Evolutionary conservation across 176 grass and related monocot genomes (phyloP).

Genomic region (Dactylis glomerata): DNA sequence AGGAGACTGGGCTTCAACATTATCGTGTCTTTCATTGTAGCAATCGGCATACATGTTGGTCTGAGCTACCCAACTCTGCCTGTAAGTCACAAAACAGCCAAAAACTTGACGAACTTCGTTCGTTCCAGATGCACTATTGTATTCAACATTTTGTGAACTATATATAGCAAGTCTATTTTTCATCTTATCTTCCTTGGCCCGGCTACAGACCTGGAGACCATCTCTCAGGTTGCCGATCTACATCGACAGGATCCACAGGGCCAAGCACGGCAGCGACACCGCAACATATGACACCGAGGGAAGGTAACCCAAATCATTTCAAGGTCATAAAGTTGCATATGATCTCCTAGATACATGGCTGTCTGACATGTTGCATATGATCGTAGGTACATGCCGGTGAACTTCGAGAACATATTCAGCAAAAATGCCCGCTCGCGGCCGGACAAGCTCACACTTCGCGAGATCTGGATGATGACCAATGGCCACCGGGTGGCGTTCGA

Average conservation of each 20-base stretch:
- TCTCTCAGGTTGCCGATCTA: conserved; percentile 72
- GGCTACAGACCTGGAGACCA: conserved; percentile 61
- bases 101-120: neutral
- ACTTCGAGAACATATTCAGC: conserved; percentile 92
- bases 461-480: conserved; percentile 68
- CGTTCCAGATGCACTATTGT: neutral
- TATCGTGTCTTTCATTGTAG: conserved; percentile 52
- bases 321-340: neutral
- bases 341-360: neutral
- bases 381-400: conserved; percentile 63
- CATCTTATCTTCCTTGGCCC: neutral
- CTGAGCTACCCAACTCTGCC: conserved; percentile 74
- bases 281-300: conserved; percentile 72
- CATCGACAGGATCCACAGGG: conserved; percentile 70
- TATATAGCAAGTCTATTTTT: neutral
- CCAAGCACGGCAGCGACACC: conserved; percentile 80
- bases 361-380: neutral
- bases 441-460: conserved; percentile 50
- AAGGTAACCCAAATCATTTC: conserved; percentile 33
- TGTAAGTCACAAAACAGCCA: conserved; percentile 27
- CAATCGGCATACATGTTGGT: conserved; percentile 42
- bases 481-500: conserved; percentile 39
- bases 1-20: conserved; percentile 71
- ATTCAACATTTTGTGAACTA: neutral
- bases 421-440: conserved; percentile 64